Conservation (phyloP, 345 rosid genomes). For the Abelmoschus esculentus region DNA sequence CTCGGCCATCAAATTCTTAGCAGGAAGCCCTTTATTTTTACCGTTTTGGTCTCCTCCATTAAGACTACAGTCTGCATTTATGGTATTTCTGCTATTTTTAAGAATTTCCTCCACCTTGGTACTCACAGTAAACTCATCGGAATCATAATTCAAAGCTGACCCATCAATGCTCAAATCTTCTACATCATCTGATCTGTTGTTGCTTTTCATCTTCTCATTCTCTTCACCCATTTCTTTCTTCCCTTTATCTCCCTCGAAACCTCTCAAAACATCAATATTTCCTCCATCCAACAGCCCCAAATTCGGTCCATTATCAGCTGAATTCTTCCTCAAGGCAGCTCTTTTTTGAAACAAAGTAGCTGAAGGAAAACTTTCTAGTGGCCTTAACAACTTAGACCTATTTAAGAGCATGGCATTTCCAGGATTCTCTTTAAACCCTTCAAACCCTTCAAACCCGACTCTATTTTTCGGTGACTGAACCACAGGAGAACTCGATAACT, state of each 20-base stretch:
- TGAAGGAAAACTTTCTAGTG: conserved; percentile 40
- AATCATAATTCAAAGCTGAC: conserved; percentile 45
- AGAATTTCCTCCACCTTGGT: conserved; percentile 31
- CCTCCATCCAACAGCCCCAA: conserved; percentile 15
- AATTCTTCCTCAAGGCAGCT: conserved; percentile 46
- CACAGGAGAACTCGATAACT: conserved; percentile 20
- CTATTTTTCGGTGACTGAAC: conserved; percentile 31
- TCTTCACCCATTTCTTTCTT: conserved; percentile 38
- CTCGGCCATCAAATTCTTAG: conserved; percentile 64
- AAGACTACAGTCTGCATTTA: conserved; percentile 31
- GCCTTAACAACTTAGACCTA: conserved; percentile 49
- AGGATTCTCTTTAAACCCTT: conserved; percentile 34
- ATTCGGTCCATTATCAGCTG: conserved; percentile 25
- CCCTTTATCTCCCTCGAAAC: conserved; percentile 32
- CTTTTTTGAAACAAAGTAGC: conserved; percentile 55
- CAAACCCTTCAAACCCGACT: conserved; percentile 28
- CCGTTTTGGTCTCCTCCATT: conserved; percentile 39
- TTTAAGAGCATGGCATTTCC: conserved; percentile 31
- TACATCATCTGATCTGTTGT: conserved; percentile 21
- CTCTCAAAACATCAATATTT: conserved; percentile 13
- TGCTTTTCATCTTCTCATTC: conserved; percentile 26
- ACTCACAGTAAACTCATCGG: conserved; percentile 42
- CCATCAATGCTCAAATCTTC: conserved; percentile 46
- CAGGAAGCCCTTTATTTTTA: conserved; percentile 51
- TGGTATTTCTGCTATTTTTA: conserved; percentile 33